Conservation (phyloP, 352 stramenopile species). For the Phytophthora sp. region DNA sequence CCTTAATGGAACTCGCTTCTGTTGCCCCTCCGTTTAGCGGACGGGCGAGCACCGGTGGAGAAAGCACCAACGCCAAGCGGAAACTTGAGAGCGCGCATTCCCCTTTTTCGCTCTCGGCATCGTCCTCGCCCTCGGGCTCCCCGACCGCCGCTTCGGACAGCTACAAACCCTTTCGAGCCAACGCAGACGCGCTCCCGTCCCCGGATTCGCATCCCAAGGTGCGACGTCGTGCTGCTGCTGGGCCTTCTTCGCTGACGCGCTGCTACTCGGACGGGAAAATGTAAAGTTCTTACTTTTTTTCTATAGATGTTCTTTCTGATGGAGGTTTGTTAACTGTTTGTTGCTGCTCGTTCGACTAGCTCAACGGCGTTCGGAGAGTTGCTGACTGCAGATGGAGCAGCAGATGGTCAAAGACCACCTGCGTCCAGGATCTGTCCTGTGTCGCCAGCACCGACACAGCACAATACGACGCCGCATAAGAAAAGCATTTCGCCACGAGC, state of each 20-base stretch:
- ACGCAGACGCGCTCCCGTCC: slow-evolving; percentile 32
- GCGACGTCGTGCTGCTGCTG: slow-evolving; percentile 48
- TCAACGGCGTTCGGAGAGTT: slow-evolving; percentile 44
- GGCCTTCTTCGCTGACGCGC: slow-evolving; percentile 50
- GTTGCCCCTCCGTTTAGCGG: slow-evolving; percentile 19
- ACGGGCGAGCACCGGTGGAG: slow-evolving; percentile 25
- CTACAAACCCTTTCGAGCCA: slow-evolving; percentile 35
- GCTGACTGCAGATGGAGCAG: slow-evolving; percentile 36
- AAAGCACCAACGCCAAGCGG: slow-evolving; percentile 63
- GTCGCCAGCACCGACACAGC: slow-evolving; percentile 31
- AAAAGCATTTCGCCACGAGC: slow-evolving; percentile 45
- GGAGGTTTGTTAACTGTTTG: background rate
- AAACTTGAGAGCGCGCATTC: slow-evolving; percentile 59
- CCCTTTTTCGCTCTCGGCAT: slow-evolving; percentile 23
- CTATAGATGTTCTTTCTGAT: slow-evolving; percentile 2
- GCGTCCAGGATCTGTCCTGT: slow-evolving; percentile 33
- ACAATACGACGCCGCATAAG: slow-evolving; percentile 26
- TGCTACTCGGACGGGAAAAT: slow-evolving; percentile 79
- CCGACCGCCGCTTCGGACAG: slow-evolving; percentile 21
- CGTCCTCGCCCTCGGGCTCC: slow-evolving; percentile 26
- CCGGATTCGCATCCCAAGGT: slow-evolving; percentile 61
- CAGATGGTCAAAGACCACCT: slow-evolving; percentile 14
- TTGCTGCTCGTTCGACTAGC: slow-evolving; percentile 27
- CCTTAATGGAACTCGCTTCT: slow-evolving; percentile 49
- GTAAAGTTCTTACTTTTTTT: slow-evolving; percentile 36